Conservation (phyloP, 1,139 yeast genomes). For the Zygosaccharomyces sapae region DNA sequence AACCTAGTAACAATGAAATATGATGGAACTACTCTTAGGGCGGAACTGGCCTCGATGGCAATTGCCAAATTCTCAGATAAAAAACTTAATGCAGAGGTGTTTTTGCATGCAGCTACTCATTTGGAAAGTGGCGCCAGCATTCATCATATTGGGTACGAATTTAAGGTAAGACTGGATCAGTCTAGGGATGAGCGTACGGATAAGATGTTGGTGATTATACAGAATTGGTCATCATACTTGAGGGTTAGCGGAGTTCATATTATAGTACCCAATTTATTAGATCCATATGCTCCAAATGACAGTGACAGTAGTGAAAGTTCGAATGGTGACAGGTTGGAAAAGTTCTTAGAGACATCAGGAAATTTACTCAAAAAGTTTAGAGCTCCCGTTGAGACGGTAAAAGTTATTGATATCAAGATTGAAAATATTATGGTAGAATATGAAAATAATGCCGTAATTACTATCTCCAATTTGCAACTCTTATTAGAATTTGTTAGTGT, state of each 20-base stretch:
- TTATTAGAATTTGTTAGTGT: slow-evolving; percentile 24
- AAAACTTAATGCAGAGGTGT: slow-evolving; percentile 18
- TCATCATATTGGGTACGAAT: slow-evolving; percentile 21
- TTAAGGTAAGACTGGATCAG: slow-evolving; percentile 15
- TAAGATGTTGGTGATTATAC: slow-evolving; percentile 11
- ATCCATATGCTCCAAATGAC: neutral
- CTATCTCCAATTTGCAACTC: slow-evolving; percentile 29
- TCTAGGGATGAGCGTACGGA: slow-evolving; percentile 5
- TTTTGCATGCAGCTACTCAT: slow-evolving; percentile 20
- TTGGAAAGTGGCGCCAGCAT: slow-evolving; percentile 17
- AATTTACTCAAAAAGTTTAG: slow-evolving; percentile 8
- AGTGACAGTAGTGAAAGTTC: neutral
- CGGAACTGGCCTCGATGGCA: slow-evolving; percentile 21
- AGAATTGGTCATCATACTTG: slow-evolving; percentile 18
- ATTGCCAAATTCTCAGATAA: slow-evolving; percentile 16
- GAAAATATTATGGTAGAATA: slow-evolving; percentile 27
- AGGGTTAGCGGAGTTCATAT: slow-evolving; percentile 20
- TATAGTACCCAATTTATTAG: slow-evolving; percentile 7
- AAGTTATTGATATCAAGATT: slow-evolving; percentile 29
- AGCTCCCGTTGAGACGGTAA: slow-evolving; percentile 17
- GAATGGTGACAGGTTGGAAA: neutral
- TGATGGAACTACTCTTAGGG: slow-evolving; percentile 13
- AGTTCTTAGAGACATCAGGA: slow-evolving; percentile 7
- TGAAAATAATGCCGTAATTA: slow-evolving; percentile 15
- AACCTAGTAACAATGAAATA: slow-evolving; percentile 13